Percentiles rank a stretch among this genome's conserved stretches.
Evolutionary conservation across 257 asterid genomes (phyloP).

Genomic region (Jasminum sambac): DNA sequence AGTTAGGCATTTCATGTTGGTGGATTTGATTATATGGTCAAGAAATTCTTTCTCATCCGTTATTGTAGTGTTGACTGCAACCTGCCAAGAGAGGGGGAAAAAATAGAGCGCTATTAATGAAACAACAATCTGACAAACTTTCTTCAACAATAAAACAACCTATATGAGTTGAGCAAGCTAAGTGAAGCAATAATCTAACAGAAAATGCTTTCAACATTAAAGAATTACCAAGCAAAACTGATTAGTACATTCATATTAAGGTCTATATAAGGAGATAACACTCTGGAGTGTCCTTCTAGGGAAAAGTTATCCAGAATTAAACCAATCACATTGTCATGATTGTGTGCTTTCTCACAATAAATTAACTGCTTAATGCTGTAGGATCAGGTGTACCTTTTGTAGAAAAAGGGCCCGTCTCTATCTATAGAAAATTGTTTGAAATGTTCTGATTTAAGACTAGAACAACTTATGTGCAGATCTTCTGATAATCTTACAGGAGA

Average conservation of each 20-base stretch:
- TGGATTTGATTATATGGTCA: constrained; percentile 88
- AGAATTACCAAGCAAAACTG: not conserved
- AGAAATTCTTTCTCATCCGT: constrained; percentile 90
- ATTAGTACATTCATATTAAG: not conserved
- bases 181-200: not conserved
- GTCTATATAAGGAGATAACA: not conserved
- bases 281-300: not conserved
- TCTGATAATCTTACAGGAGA: not conserved
- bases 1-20: constrained; percentile 97
- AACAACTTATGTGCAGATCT: not conserved
- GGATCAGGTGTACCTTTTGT: not conserved
- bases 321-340: not conserved
- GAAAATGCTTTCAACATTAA: not conserved
- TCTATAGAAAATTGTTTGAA: not conserved
- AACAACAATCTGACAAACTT: not conserved
- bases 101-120: not conserved
- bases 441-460: not conserved
- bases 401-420: not conserved
- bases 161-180: not conserved
- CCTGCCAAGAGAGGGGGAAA: constrained; percentile 47
- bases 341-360: not conserved
- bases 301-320: not conserved
- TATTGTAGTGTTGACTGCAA: constrained; percentile 91
- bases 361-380: not conserved
- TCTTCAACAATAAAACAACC: not conserved